Evolutionary conservation across 202 grass and related monocot genomes (phyloP), one percentile per base, ranked within the genome.

Genomic region (Brachypodium distachyon): DNA sequence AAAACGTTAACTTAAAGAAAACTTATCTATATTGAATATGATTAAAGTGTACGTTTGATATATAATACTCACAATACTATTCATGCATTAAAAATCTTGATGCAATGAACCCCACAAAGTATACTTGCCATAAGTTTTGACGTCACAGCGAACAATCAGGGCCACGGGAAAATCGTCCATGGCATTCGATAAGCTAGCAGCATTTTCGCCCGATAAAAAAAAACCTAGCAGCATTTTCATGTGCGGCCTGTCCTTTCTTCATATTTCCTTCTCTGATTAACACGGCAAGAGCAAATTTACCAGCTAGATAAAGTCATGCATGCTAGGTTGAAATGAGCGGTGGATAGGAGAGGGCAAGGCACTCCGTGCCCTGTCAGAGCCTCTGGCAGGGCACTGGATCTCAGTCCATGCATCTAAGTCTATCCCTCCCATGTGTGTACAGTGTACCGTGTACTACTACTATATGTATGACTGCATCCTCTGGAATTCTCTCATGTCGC

Each of bases 21-120:
- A n/a, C 50, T 18, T 59, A 61, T 32, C 31, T 83, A 47, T 18
- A 31, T 77, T 70, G 72, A 65, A 44, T 28, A 55, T 83, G 62
- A 59, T 52, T 42, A 31, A 27, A 69, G 4, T 4, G 53, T n/a
- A 32, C 23, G 50, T 32, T 23, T 31, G 27, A n/a, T n/a, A n/a
- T n/a, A n/a, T n/a, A n/a, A n/a, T n/a, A n/a, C n/a, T n/a, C n/a
- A n/a, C n/a, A n/a, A n/a, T n/a, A n/a, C n/a, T n/a, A n/a, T n/a
- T n/a, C n/a, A n/a, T n/a, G n/a, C n/a, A n/a, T 36, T 55, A 47
- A 26, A 7, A 5, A 44, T 27, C 18, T 22, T 33, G 23, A 3
- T 9, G n/a, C 9, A 34, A 11, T n/a, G 32, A 31, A 22, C 47
- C 49, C 14, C 25, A 51, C 8, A 32, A 37, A 75, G n/a, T 65